Evolutionary conservation across 83 land plant species (phyloP), one percentile per base, ranked within the genome.

Genomic region (Thuja plicata): DNA sequence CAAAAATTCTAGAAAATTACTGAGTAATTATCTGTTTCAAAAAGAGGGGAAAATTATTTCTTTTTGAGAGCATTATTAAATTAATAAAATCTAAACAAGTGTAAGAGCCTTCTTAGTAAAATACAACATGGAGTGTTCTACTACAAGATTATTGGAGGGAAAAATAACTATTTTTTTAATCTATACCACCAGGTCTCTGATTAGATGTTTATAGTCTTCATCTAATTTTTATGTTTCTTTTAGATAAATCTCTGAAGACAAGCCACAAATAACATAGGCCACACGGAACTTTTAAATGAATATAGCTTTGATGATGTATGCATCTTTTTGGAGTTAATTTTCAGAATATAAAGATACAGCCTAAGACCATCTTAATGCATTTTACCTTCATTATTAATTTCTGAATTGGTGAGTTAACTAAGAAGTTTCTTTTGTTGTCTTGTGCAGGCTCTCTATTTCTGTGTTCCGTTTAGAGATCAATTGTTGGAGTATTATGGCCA

Each of bases 391-490:
- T 76, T 12, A 35, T 34, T 76, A 76, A 76, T 16, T 32, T 76
- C 4, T 76, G 40, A 74, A 12, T 3, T 76, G 3, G 35, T 34
- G 35, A 76, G 15, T 76, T 38, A 76, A 12, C 79, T 76, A 15
- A 46, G 52, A 83, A 21, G 21, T 48, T 70, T 60, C 57, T 46
- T 87, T 60, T 71, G 10, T 13, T 88, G 41, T 50, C 76, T 13
- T 40, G 13, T 91, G 91, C 87, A 92, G 93, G 93, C 93, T 80
- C 87, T 92, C 19, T 92, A 92, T 73, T 92, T 92, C 89, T 92
- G 93, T 73, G 88, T 91, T 24, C 93, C 93, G 84, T 92, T 92
- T 52, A 89, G 93, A 78, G 93, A 92, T 24, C 93, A 92, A 32
- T 81, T 92, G 87, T 87, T 92, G 89, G 93, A 92, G 43, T 91